These are phyloP conservation scores for Kodamaea fungicola DNA, from an alignment of 1,139 yeast genomes.

Conservation along the genomic window DNA sequence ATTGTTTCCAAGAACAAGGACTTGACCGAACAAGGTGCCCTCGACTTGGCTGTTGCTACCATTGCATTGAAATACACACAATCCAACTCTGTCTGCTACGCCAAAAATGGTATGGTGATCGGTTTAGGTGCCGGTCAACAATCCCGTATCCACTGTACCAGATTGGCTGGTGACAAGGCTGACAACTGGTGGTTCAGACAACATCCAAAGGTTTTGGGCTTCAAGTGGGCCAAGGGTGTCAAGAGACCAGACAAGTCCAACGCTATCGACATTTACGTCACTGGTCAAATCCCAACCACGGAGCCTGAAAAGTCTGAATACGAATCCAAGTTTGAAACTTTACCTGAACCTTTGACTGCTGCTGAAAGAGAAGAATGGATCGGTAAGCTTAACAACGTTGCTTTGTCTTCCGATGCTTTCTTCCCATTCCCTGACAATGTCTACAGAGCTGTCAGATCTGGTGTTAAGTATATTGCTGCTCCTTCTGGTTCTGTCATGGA, in stretches of 20 bases:
- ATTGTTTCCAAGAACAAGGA: conserved; percentile 83
- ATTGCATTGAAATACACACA: conserved; percentile 96
- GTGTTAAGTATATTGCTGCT: conserved; percentile 93
- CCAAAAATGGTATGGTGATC: conserved; percentile 97
- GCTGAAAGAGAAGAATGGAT: conserved; percentile 90
- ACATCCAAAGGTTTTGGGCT: conserved; percentile 87
- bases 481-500: conserved; percentile 98
- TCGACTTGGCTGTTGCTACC: conserved; percentile 94
- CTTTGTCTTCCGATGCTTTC: conserved; percentile 95
- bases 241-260: conserved; percentile 98
- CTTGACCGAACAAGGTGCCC: conserved; percentile 85
- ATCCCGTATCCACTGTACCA: conserved; percentile 97
- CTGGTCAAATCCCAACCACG: conserved; percentile 83
- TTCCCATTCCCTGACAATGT: conserved; percentile 99
- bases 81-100: conserved; percentile 96
- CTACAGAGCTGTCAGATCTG: conserved; percentile 93
- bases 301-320: conserved; percentile 94
- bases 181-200: conserved; percentile 99
- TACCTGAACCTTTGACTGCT: conserved; percentile 79
- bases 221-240: conserved; percentile 97
- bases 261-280: conserved; percentile 91
- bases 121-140: conserved; percentile 99
- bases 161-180: conserved; percentile 98
- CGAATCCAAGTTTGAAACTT: conserved; percentile 77
- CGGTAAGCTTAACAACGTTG: conserved; percentile 73